These are phyloP conservation scores for Mycena metata DNA, from an alignment of 768 basidiomycete genomes.

Conservation along the genomic window DNA sequence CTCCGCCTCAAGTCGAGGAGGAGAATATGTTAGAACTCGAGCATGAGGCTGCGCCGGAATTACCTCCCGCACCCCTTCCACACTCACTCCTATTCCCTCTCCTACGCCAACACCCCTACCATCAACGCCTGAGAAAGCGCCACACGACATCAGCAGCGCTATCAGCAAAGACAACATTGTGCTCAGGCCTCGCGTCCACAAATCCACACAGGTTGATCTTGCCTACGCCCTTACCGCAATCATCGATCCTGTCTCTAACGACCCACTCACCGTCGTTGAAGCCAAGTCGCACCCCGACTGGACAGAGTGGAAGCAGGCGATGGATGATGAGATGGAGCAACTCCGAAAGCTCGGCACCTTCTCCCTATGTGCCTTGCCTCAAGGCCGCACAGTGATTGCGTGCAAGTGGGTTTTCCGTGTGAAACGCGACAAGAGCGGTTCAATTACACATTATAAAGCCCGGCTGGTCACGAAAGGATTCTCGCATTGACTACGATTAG, in stretches of 20 bases:
- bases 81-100: background rate
- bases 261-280: constrained; percentile 17
- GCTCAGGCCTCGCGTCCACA: background rate
- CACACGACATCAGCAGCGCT: background rate
- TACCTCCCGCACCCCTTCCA: background rate
- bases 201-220: background rate
- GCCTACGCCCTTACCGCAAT: background rate
- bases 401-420: constrained; percentile 45
- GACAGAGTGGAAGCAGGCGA: constrained; percentile 26
- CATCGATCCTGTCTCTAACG: background rate
- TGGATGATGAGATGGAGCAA: constrained; percentile 33
- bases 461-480: constrained; percentile 39
- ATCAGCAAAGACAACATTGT: background rate
- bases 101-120: background rate
- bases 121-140: background rate
- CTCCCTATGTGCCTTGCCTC: constrained; percentile 11
- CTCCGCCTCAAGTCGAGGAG: constrained; percentile 20
- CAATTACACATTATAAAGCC: constrained; percentile 44
- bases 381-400: background rate
- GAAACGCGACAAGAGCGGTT: constrained; percentile 48
- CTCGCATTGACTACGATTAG: constrained; percentile 46
- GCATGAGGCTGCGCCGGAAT: background rate
- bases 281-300: constrained; percentile 39
- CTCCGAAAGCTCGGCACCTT: constrained; percentile 36
- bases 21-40: constrained; percentile 2